A percentile compares a stretch with the other conserved stretches of the same genome.
These are phyloP conservation scores for Prototheca cutis DNA, from an alignment of 163 green algal genomes.

Conservation along the genomic window DNA sequence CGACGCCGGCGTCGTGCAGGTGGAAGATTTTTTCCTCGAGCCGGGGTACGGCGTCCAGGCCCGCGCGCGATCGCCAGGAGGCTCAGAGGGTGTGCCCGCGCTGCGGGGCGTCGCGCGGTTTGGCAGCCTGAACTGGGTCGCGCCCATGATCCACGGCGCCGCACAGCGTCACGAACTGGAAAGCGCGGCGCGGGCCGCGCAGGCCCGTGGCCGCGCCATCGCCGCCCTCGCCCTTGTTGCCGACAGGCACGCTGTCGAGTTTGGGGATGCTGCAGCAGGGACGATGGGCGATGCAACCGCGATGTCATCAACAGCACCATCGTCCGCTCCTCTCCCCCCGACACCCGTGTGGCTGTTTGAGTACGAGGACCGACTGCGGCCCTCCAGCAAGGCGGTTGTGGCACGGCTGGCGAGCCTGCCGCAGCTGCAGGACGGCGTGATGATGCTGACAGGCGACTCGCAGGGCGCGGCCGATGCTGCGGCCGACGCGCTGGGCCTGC, in stretches of 20 bases:
- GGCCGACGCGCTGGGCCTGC: slow-evolving; percentile 46
- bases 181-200: not conserved
- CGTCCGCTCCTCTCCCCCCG: too few species aligned
- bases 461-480: slow-evolving; percentile 42
- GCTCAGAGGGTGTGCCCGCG: not conserved
- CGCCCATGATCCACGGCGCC: slow-evolving; percentile 15
- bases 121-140: slow-evolving; percentile 28
- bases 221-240: slow-evolving; percentile 21
- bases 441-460: slow-evolving; percentile 87
- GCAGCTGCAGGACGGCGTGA: slow-evolving; percentile 15
- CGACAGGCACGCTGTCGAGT: not conserved
- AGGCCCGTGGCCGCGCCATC: slow-evolving; percentile 5
- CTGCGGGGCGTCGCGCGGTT: too few species aligned
- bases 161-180: slow-evolving; percentile 8
- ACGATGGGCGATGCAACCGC: too few species aligned
- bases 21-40: slow-evolving; percentile 37
- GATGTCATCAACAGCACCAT: too few species aligned
- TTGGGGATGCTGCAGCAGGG: not conserved
- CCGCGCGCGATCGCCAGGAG: not conserved
- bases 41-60: slow-evolving; percentile 39
- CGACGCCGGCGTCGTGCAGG: slow-evolving; percentile 2
- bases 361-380: slow-evolving; percentile 42
- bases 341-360: slow-evolving; percentile 32
- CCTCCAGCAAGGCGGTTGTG: slow-evolving; percentile 24
- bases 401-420: slow-evolving; percentile 9